These are phyloP conservation scores for Cyberlindnera xishuangbannaensis DNA, from an alignment of 805 yeast genomes.

Conservation along the genomic window DNA sequence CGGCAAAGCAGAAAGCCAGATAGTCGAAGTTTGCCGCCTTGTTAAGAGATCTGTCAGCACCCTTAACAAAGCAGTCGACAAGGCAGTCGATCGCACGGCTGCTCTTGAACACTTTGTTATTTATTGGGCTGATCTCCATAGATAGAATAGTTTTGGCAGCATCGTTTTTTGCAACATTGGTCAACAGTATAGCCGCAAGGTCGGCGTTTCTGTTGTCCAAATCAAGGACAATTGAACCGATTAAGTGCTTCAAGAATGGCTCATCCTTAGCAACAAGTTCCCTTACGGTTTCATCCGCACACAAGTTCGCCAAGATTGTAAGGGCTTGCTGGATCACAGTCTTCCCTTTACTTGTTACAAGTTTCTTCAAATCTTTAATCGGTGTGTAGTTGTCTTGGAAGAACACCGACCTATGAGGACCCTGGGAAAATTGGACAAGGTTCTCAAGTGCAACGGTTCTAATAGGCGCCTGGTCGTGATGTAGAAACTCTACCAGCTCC, in stretches of 20 bases:
- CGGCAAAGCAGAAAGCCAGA: conserved; percentile 84
- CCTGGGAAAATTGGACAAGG: conserved; percentile 74
- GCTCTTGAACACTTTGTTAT: conserved; percentile 51
- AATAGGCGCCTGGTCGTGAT: conserved; percentile 73
- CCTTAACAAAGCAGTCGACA: conserved; percentile 86
- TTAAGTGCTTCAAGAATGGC: conserved; percentile 44
- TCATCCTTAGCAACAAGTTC: conserved; percentile 59
- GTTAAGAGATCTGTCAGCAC: conserved; percentile 66
- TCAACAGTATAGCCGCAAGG: conserved; percentile 73
- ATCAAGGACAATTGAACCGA: conserved; percentile 44
- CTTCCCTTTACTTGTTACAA: conserved; percentile 53
- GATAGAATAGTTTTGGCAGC: conserved; percentile 48
- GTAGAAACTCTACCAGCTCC: conserved; percentile 68
- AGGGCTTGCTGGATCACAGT: conserved; percentile 59
- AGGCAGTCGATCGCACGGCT: conserved; percentile 64
- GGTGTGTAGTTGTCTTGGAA: conserved; percentile 65
- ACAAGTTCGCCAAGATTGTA: conserved; percentile 77
- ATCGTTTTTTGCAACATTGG: conserved; percentile 81
- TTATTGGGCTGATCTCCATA: conserved; percentile 29
- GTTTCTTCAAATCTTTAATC: conserved; percentile 60
- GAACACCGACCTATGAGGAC: conserved; percentile 61
- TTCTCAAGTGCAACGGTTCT: conserved; percentile 81
- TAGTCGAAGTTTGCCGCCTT: conserved; percentile 74
- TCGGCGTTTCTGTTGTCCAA: conserved; percentile 66
- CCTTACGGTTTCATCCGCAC: conserved; percentile 65